Evolutionary conservation across 75 land plant species (phyloP).

Genomic region (Pinus albicaulis): DNA sequence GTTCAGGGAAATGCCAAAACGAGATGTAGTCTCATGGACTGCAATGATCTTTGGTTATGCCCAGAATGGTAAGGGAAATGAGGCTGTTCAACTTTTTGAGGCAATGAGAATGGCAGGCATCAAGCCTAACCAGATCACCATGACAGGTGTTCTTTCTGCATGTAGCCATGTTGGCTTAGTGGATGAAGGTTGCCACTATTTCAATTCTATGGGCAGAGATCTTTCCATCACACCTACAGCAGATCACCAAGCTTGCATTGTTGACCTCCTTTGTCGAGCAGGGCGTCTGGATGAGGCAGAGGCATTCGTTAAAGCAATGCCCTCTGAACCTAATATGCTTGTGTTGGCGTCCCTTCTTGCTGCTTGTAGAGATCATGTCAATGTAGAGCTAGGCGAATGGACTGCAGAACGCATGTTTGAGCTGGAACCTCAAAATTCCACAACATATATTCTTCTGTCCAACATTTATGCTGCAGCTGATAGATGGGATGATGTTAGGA

Average conservation of each 20-base stretch:
- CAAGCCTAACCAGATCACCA: conserved; percentile 49
- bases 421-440: conserved; percentile 33
- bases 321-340: conserved; percentile 28
- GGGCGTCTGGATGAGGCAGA: conserved; percentile 43
- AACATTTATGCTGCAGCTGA: not conserved
- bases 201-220: conserved; percentile 36
- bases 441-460: conserved; percentile 41
- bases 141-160: conserved; percentile 41
- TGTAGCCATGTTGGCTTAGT: conserved; percentile 54
- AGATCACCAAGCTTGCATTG: conserved; percentile 54
- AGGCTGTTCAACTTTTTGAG: conserved; percentile 28
- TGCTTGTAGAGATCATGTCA: conserved; percentile 32
- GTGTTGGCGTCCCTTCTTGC: conserved; percentile 46
- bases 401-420: conserved; percentile 30
- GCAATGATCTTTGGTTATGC: conserved; percentile 55
- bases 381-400: conserved; percentile 28
- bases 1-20: conserved; percentile 42
- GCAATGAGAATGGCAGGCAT: conserved; percentile 31
- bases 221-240: conserved; percentile 28
- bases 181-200: conserved; percentile 34
- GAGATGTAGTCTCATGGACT: conserved; percentile 56
- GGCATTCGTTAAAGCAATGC: conserved; percentile 31
- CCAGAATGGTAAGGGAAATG: conserved; percentile 29
- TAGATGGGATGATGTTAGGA: not conserved
- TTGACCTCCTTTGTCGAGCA: conserved; percentile 56